Conservation (phyloP, 768 basidiomycete species). For the Boletus reticuloceps region DNA sequence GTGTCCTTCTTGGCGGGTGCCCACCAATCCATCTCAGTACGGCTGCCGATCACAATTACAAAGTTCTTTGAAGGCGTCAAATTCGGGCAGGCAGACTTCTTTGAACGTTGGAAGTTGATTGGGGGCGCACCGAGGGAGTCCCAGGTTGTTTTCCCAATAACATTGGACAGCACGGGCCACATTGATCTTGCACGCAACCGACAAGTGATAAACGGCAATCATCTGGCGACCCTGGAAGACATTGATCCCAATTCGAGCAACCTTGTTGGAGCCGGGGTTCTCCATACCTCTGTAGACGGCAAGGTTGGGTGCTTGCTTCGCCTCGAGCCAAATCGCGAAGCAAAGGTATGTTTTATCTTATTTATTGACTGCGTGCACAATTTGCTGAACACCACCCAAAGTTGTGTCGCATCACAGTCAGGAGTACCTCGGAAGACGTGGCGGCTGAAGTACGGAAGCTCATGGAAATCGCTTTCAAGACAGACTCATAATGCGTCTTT, state of each 20-base stretch:
- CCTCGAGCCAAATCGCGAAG: constrained; percentile 92
- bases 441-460: constrained; percentile 65
- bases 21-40: constrained; percentile 80
- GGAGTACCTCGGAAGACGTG: constrained; percentile 93
- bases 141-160: constrained; percentile 82
- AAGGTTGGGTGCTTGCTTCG: constrained; percentile 95
- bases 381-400: constrained; percentile 29
- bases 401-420: constrained; percentile 90
- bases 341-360: constrained; percentile 60
- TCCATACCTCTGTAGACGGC: constrained; percentile 87
- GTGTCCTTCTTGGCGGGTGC: constrained; percentile 93
- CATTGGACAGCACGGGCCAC: constrained; percentile 61
- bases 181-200: constrained; percentile 73
- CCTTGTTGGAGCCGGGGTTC: constrained; percentile 90
- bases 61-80: constrained; percentile 95
- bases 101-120: constrained; percentile 97
- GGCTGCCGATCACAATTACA: constrained; percentile 81
- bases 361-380: not conserved
- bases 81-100: constrained; percentile 82
- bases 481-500: constrained; percentile 14
- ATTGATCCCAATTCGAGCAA: constrained; percentile 96
- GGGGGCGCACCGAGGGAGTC: constrained; percentile 94
- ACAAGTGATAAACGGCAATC: constrained; percentile 75
- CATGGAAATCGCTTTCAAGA: constrained; percentile 39
- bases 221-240: constrained; percentile 72